Evolutionary conservation across 208 protist species (phyloP).

Genomic region (Leishmania tropica): DNA sequence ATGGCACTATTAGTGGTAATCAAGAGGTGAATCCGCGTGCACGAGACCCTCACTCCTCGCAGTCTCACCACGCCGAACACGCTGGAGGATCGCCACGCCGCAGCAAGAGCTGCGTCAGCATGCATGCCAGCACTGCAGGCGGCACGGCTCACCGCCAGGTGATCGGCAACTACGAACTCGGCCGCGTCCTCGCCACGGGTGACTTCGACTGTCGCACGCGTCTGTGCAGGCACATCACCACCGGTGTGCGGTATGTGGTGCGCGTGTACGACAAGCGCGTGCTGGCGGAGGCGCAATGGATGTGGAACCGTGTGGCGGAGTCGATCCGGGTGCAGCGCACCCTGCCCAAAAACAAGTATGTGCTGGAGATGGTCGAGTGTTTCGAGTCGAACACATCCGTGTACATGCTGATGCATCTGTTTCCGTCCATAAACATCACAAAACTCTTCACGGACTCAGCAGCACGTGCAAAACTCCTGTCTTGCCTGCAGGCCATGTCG

Average conservation of each 20-base stretch:
- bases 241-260: slow-evolving; percentile 77
- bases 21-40: background rate
- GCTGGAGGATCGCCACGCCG: no score
- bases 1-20: background rate
- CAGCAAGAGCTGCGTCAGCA: background rate
- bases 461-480: slow-evolving; percentile 13
- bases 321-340: slow-evolving; percentile 84
- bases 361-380: slow-evolving; percentile 88
- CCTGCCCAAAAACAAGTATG: slow-evolving; percentile 78
- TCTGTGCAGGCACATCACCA: slow-evolving; percentile 80
- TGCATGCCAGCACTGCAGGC: background rate
- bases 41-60: background rate
- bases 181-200: slow-evolving; percentile 71
- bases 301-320: slow-evolving; percentile 80
- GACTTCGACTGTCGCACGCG: slow-evolving; percentile 87
- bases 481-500: slow-evolving; percentile 12
- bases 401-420: slow-evolving; percentile 89
- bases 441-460: slow-evolving; percentile 52
- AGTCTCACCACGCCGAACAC: background rate
- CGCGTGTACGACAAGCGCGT: slow-evolving; percentile 83
- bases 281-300: slow-evolving; percentile 78
- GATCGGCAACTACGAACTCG: slow-evolving; percentile 88
- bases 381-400: slow-evolving; percentile 81
- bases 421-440: slow-evolving; percentile 70
- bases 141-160: slow-evolving; percentile 35